These are phyloP conservation scores for Asterophora parasitica DNA, from an alignment of 768 basidiomycete genomes.

Conservation along the genomic window DNA sequence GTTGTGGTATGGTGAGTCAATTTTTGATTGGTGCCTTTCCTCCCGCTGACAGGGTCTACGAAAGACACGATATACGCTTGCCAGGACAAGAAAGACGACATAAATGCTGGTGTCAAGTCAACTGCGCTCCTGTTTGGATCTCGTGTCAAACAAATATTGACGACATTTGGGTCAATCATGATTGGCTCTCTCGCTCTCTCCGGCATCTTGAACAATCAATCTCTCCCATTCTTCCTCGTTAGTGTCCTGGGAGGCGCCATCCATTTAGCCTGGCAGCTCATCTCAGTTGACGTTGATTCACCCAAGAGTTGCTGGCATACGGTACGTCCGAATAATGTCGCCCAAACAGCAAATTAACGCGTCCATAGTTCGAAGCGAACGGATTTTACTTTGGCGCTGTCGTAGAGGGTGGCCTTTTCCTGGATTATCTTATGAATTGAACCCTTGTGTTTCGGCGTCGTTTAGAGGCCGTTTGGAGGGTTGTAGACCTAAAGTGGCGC, in stretches of 20 bases:
- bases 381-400: slow-evolving; percentile 10
- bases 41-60: neutral
- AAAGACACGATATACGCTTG: slow-evolving; percentile 58
- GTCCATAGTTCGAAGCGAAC: slow-evolving; percentile 8
- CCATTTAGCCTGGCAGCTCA: slow-evolving; percentile 11
- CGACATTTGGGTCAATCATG: slow-evolving; percentile 29
- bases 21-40: neutral
- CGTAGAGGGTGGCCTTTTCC: slow-evolving; percentile 2
- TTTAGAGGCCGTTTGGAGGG: too few relatives aligned
- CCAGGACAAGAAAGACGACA: slow-evolving; percentile 53
- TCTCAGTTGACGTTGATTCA: slow-evolving; percentile 9
- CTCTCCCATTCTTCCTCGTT: slow-evolving; percentile 6
- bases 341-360: neutral
- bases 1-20: slow-evolving; percentile 15
- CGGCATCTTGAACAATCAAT: slow-evolving; percentile 24
- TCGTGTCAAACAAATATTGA: slow-evolving; percentile 38
- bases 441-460: too few relatives aligned
- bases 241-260: slow-evolving; percentile 5
- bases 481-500: too few relatives aligned
- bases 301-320: slow-evolving; percentile 11
- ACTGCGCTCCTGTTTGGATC: slow-evolving; percentile 57
- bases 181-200: slow-evolving; percentile 20
- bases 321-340: neutral
- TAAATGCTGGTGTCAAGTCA: slow-evolving; percentile 54
- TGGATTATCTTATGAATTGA: slow-evolving; percentile 1